These are phyloP conservation scores for Chrysophaeum taylorii DNA, from an alignment of 352 stramenopile species.

Conservation along the genomic window DNA sequence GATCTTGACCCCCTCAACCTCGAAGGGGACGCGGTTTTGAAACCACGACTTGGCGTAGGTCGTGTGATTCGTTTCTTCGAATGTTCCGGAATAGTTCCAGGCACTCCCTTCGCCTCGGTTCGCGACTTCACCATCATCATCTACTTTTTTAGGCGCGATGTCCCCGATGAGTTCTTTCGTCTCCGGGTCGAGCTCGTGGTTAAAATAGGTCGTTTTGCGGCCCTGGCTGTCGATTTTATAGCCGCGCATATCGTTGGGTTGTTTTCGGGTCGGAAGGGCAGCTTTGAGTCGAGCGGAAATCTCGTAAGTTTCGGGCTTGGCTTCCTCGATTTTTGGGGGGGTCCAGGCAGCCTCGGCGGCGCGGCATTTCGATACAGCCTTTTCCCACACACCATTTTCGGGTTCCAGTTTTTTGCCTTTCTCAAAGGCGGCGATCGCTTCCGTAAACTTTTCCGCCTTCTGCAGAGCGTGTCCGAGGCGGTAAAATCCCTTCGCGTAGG, in stretches of 20 bases:
- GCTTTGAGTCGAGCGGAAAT: not conserved
- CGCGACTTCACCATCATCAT: slow-evolving; percentile 12
- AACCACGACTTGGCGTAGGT: slow-evolving; percentile 64
- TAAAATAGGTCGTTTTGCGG: slow-evolving; percentile 96
- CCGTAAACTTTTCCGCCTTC: slow-evolving; percentile 41
- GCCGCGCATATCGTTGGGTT: slow-evolving; percentile 40
- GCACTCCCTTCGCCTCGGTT: not conserved
- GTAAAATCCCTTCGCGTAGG: slow-evolving; percentile 82
- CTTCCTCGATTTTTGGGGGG: slow-evolving; percentile 28
- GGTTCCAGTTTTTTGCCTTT: slow-evolving; percentile 58
- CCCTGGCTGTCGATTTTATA: slow-evolving; percentile 69
- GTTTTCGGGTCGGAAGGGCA: no score
- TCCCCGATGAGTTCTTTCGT: slow-evolving; percentile 89
- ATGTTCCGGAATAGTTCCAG: slow-evolving; percentile 76
- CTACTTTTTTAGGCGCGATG: slow-evolving; percentile 76
- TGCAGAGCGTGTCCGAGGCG: slow-evolving; percentile 68
- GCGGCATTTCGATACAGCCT: slow-evolving; percentile 31
- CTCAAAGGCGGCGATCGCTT: slow-evolving; percentile 63
- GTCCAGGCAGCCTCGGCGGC: slow-evolving; percentile 17
- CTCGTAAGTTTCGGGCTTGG: slow-evolving; percentile 44
- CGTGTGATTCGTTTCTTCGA: slow-evolving; percentile 79
- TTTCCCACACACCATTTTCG: slow-evolving; percentile 22
- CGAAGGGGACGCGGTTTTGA: slow-evolving; percentile 17
- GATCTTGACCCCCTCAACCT: slow-evolving; percentile 15
- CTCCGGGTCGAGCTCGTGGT: slow-evolving; percentile 93